Base-by-base conservation (phyloP, 2,329 filamentous ascomycete species). In the Pseudogymnoascus sp. region DNA sequence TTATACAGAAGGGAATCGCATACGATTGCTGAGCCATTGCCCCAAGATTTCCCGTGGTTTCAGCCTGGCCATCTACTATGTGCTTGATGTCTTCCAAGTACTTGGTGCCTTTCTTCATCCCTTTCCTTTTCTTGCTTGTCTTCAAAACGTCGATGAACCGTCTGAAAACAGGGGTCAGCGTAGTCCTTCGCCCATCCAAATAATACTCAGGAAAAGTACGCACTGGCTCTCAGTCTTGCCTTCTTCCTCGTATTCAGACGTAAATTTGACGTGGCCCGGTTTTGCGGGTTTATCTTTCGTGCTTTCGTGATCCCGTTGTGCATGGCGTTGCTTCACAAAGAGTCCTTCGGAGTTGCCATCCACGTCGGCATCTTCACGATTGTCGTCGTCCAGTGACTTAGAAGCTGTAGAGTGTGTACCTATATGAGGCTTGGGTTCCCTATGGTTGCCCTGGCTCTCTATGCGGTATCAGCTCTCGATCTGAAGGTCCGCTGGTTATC, bases 1-100 rank as follows among this genome's bases (percentile, higher is more conserved):
- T 33, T 4, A 33, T 33, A 2, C 10, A 33, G 26, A 15, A 17
- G 17, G 13, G 31, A 9, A 54, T 33, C 47, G 33, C 47, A 6
- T 54, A 54, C 47, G n/a, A 54, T 54, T 54, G 47, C 26, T 33
- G 47, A 33, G 47, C 47, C n/a, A 54, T 33, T 54, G 26, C 29
- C n/a, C 26, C 47, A 54, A 54, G n/a, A 11, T 17, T 54, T 54
- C 9, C 47, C 47, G 47, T 54, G 17, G 17, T 33, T 10, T 54
- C 29, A 33, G 47, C 9, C 15, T 54, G 26, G 26, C 47, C n/a
- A 33, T 33, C 47, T 26, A 54, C 47, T 11, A 33, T 33, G 26
- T 54, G n/a, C n/a, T 54, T 54, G 29, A 54, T 54, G 9, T 54
- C 47, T 7, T 54, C 47, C 26, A 54, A 13, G 17, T 54, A 54